Evolutionary conservation across 805 yeast genomes (phyloP).

Genomic region (Barnettozyma pratensis): DNA sequence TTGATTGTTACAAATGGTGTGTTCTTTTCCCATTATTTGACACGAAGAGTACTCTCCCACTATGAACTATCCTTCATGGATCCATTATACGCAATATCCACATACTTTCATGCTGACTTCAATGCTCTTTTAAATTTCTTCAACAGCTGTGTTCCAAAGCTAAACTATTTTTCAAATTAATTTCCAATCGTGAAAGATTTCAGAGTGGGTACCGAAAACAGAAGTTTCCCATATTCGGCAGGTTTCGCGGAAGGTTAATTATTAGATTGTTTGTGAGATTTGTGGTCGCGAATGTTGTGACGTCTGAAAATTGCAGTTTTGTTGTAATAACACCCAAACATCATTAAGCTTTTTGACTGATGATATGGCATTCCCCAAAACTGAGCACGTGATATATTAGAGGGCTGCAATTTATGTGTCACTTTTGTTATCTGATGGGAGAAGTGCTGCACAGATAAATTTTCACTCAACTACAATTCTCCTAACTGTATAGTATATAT

Average conservation of each 20-base stretch:
- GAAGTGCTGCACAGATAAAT: too few relatives aligned
- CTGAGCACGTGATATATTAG: too few relatives aligned
- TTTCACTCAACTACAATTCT: too few relatives aligned
- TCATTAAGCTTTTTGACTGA: background rate
- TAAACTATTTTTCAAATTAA: conserved; percentile 16
- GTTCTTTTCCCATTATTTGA: too few relatives aligned
- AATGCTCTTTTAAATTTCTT: conserved; percentile 3
- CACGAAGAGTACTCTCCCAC: too few relatives aligned
- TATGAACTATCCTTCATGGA: too few relatives aligned
- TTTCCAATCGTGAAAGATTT: conserved; percentile 18
- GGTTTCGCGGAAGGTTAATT: background rate
- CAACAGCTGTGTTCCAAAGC: conserved; percentile 4
- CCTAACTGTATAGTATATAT: too few relatives aligned
- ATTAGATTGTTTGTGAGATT: background rate
- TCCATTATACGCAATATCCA: background rate
- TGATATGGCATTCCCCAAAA: too few relatives aligned
- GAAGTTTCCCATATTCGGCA: conserved; percentile 10
- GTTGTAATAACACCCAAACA: background rate
- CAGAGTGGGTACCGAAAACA: conserved; percentile 19
- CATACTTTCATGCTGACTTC: conserved; percentile 14
- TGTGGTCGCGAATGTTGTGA: background rate
- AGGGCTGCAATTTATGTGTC: background rate
- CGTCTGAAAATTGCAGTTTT: background rate
- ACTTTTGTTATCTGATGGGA: too few relatives aligned
- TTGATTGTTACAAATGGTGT: too few relatives aligned